These are phyloP conservation scores for Stagonosporopsis vannaccii DNA, from an alignment of 2,329 filamentous ascomycete genomes.

Conservation along the genomic window DNA sequence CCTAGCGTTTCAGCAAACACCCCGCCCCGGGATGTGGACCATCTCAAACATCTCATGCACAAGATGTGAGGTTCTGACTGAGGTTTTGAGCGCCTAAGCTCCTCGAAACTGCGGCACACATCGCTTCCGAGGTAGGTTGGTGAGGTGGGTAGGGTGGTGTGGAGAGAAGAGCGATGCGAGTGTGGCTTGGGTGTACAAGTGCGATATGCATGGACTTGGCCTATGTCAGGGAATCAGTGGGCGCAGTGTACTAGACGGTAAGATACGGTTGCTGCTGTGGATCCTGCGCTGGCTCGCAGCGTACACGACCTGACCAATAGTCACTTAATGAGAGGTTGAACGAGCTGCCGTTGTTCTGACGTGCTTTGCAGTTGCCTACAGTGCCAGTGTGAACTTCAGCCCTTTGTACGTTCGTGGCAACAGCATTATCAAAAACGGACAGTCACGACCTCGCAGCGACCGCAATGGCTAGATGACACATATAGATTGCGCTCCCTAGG, in stretches of 20 bases:
- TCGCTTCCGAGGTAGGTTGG: background rate
- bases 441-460: too few relatives aligned
- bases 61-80: constrained; percentile 1
- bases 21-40: constrained; percentile 2
- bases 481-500: constrained; percentile 1
- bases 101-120: constrained; percentile 2
- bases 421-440: too few relatives aligned
- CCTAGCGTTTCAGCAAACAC: constrained; percentile 37
- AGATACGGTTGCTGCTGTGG: background rate
- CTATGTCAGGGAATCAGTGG: background rate
- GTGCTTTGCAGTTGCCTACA: too few relatives aligned
- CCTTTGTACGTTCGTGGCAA: too few relatives aligned
- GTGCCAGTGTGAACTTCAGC: too few relatives aligned
- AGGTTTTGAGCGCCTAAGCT: background rate
- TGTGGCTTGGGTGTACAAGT: background rate
- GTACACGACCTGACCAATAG: too few relatives aligned
- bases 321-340: too few relatives aligned
- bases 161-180: background rate
- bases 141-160: constrained; percentile 3
- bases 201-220: background rate
- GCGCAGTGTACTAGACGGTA: background rate
- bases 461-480: background rate
- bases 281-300: background rate
- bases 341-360: too few relatives aligned
- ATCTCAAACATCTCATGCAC: constrained; percentile 30